Base-by-base conservation (phyloP, 352 stramenopile species). In the Phytopythium litorale region DNA sequence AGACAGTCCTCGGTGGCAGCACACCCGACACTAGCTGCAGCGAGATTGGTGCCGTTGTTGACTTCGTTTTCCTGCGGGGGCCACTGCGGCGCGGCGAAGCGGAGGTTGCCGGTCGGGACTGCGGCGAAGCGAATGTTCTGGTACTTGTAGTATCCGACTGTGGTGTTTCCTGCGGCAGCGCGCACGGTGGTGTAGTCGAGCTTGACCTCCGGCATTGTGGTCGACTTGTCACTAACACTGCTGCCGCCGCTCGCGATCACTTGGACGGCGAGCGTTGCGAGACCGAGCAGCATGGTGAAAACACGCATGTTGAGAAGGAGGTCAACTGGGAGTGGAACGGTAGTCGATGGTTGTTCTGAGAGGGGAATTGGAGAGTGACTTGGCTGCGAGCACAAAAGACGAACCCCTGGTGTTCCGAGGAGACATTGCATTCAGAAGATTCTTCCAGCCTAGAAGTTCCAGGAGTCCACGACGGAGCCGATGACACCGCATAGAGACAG, bases 51-150 rank as follows among this genome's bases (percentile, higher is more conserved):
- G 18, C 63, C 63, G 6, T 67, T 68, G 38, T 70, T 76, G 46
- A 62, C 61, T 32, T 53, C 63, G 1, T 60, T 67, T 30, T 73
- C 67, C 0, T 67, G 18, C 16, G 65, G 51, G 5, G 63, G 67
- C 67, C 67, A 73, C 5, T 73, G 33, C 0, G 63, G 67, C 0
- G 63, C 67, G 13, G 67, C 56, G 42, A 73, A 73, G 32, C 67
- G 67, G 3, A 70, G 60, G 35, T 73, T 51, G 9, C 60, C 67
- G 1, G 64, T 70, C 1, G 67, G 67, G 1, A 60, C 50, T 21
- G 68, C 63, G 51, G 67, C 63, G 52, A 61, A 73, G 19, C 67
- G 67, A 56, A 73, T 73, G 63, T 73, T 71, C 63, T 73, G 67
- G 46, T 67, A 73, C 52, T 73, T 73, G 67, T 68, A 71, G 60